Base-by-base conservation (phyloP, 2,329 filamentous ascomycete species). In the Lecanicillium sp. region DNA sequence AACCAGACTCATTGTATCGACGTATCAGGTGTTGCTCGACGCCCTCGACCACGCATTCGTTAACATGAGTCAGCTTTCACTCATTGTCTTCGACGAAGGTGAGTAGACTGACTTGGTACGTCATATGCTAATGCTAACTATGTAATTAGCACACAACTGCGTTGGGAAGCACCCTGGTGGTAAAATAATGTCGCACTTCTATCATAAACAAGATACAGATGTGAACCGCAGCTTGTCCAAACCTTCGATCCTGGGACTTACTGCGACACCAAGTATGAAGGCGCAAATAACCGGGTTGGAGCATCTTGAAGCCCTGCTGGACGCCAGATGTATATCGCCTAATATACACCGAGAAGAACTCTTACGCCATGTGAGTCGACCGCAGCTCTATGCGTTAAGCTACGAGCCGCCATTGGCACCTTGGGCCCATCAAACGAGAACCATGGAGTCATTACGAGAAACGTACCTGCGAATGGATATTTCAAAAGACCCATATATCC, bases 11-110 rank as follows among this genome's bases (percentile, higher is more conserved):
- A 74, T 94, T 5, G 71, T 94, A 2, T 87, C 84, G 0, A 92
- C 88, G 0, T 79, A 82, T 43, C 79, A 84, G 43, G 72, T 94
- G 2, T 67, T 94, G 11, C 63, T 77, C 3, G 84, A 94, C 58
- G 86, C 85, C 3, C 66, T 94, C 29, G 65, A 61, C 1, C 85
- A 92, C 60, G 84, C 72, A 0, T 94, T 94, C 54, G 72, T 94
- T 2, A 66, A 56, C 2, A 72, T 94, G 50, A 54, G 65, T 0
- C 66, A 65, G 3, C 59, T 94, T 17, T 69, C 80, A 5, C 64
- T 95, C 4, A 61, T 94, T 13, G 72, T 94, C 0, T 84, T 94
- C 49, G 88, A 95, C 52, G 88, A 95, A 77, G 85, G 85, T 82
- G 54, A 39, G 61, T 45, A 28, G 18, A 5, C 5, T 5, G 7